Base-by-base conservation (phyloP, 768 basidiomycete species). In the Wakefieldia striispora region DNA sequence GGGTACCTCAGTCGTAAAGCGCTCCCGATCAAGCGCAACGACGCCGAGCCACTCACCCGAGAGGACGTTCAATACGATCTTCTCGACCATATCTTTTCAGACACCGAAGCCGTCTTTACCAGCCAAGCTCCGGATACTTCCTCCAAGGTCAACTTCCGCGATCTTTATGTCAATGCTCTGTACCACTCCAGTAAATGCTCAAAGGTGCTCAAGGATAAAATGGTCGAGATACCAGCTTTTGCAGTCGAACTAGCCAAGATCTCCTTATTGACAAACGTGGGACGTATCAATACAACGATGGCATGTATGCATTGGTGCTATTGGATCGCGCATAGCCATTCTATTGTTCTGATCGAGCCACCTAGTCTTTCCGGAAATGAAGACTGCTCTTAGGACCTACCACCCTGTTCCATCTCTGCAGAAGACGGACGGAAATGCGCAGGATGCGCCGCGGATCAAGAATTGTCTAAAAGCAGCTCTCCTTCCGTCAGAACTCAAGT, bases 381-480 rank as follows among this genome's bases (percentile, higher is more conserved):
- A 90, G 68, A 94, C 92, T 6, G 87, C 89, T 17, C 73, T 94
- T 47, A 75, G 91, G 62, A 90, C 89, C 46, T 94, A 94, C 67
- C 92, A 94, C 61, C 90, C 92, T 24, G 83, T 92, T 4, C 92
- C 92, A 10, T 87, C 86, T 26, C 72, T 94, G 23, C 91, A 94
- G 65, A 89, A 88, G 72, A 89, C 91, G 14, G 85, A 87, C 56
- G 88, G 86, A 16, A 91, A 92, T 65, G 81, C 90, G 7, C 90
- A 93, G 65, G 91, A 95, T 66, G 91, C 91, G 35, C 91, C 92
- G 19, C 82, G 92, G 52, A 90, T 95, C 68, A 95, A 95, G 70
- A 91, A 91, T 55, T 88, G 87, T 64, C 75, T 95, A 43, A 94
- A 93, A 64, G 89, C 86, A 34, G 86, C 86, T 29, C 72, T 86